These are phyloP conservation scores for Perkinsus marinus DNA, from an alignment of 169 alveolate genomes.

Conservation along the genomic window DNA sequence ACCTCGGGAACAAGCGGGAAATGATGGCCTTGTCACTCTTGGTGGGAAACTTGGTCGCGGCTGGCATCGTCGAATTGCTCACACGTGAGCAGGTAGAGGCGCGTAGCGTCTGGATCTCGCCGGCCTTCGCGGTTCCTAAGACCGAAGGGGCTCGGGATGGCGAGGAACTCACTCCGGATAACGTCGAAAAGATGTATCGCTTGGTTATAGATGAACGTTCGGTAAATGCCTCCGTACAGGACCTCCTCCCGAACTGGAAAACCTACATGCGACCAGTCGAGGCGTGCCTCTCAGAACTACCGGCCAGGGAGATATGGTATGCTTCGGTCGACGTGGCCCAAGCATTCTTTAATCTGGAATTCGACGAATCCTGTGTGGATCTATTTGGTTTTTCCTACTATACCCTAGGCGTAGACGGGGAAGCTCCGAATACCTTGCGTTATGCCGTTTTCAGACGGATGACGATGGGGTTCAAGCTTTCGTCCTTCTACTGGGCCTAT, in stretches of 20 bases:
- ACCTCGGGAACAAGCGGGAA: too few species aligned
- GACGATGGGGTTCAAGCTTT: too few species aligned
- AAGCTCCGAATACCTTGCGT: too few species aligned
- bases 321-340: not conserved
- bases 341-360: not conserved
- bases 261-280: not conserved
- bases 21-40: too few species aligned
- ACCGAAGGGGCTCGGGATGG: not conserved
- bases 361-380: not conserved
- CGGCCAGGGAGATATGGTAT: not conserved
- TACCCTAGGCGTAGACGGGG: not conserved
- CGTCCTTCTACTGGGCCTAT: not conserved
- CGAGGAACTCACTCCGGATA: not conserved
- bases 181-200: not conserved
- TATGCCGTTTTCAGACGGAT: not conserved
- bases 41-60: too few species aligned
- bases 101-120: not conserved
- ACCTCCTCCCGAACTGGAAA: not conserved
- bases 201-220: not conserved
- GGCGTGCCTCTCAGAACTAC: not conserved
- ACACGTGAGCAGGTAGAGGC: not conserved
- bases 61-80: not conserved
- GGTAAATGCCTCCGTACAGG: not conserved
- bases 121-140: not conserved
- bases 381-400: not conserved